Percentiles rank a stretch among this genome's conserved stretches.
phyloP scores from a whole-genome alignment of 768 basidiomycete species.

The Boletus reticulatus region DNA sequence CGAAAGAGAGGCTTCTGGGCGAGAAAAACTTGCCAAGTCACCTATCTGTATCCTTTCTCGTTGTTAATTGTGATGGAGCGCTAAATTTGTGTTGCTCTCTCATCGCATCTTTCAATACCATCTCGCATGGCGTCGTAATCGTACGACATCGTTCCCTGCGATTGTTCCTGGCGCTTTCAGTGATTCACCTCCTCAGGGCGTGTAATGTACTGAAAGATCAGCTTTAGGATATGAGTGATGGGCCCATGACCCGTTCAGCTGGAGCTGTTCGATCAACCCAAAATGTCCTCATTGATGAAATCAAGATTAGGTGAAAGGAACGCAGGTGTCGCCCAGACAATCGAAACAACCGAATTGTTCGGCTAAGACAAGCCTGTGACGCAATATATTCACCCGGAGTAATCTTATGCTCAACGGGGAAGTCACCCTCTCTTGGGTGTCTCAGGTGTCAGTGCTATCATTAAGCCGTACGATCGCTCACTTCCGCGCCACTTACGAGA shows the following conservation, averaged over 20 bases:
- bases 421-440: slow-evolving; percentile 9
- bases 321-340: neutral
- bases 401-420: slow-evolving; percentile 14
- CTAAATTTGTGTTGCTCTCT: slow-evolving; percentile 30
- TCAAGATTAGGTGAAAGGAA: slow-evolving; percentile 1
- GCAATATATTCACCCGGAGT: slow-evolving; percentile 25
- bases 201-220: neutral
- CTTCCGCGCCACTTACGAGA: slow-evolving; percentile 34
- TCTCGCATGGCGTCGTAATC: slow-evolving; percentile 19
- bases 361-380: slow-evolving; percentile 20
- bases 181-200: neutral
- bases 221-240: neutral
- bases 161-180: slow-evolving; percentile 20
- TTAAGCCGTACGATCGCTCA: slow-evolving; percentile 21
- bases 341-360: slow-evolving; percentile 5
- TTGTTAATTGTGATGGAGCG: slow-evolving; percentile 31
- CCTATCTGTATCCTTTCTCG: slow-evolving; percentile 26
- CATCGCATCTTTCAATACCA: slow-evolving; percentile 15
- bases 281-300: slow-evolving; percentile 1
- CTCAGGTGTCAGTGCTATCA: slow-evolving; percentile 11
- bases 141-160: slow-evolving; percentile 26
- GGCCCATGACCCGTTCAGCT: neutral
- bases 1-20: neutral
- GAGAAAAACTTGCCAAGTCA: slow-evolving; percentile 14
- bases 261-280: slow-evolving; percentile 2